Base-by-base conservation (phyloP, 140 eudicot species). In the Stevia rebaudiana region DNA sequence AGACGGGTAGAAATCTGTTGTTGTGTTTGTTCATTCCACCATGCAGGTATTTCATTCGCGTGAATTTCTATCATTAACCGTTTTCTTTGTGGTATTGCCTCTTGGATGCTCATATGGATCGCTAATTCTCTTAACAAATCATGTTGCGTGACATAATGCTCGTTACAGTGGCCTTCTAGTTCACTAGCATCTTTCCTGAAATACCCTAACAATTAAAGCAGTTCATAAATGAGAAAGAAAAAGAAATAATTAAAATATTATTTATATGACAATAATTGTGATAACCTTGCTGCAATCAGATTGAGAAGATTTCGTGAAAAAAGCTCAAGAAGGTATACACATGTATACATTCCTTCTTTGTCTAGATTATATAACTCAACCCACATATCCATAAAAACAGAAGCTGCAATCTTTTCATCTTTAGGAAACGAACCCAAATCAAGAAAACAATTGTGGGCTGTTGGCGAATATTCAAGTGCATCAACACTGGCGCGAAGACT, bases 341-440 rank as follows among this genome's bases (percentile, higher is more conserved):
- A 25, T 11, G 83, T 42, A 40, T 74, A 49, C 61, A 65, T 56
- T 46, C 75, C 89, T 48, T 79, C 85, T 23, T 69, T 69, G 54
- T 79, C 85, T 15, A 79, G 39, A 16, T 67, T 17, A 60, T 83
- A 76, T 28, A 69, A 57, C 68, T 76, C 89, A 33, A 63, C 74
- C 89, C 89, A 76, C 71, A 83, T 66, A 61, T 83, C 89, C 78
- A 61, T 25, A 53, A 83, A 76, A 46, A 71, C 65, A 35, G 82
- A 53, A 41, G 82, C 82, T 39, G 80, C 39, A 18, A 83, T 79
- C 60, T 42, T 76, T 69, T 79, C 83, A 50, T 74, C 89, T 76
- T 76, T 78, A 17, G 89, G 82, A 70, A 79, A 79, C 22, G 65
- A 79, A 25, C 78, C 83, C 42, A 82, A 52, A 69, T 83, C 89